Percentiles rank a stretch among this genome's conserved stretches.
These are phyloP conservation scores for Globisporangium spinosum DNA, from an alignment of 352 stramenopile species.

Conservation along the genomic window DNA sequence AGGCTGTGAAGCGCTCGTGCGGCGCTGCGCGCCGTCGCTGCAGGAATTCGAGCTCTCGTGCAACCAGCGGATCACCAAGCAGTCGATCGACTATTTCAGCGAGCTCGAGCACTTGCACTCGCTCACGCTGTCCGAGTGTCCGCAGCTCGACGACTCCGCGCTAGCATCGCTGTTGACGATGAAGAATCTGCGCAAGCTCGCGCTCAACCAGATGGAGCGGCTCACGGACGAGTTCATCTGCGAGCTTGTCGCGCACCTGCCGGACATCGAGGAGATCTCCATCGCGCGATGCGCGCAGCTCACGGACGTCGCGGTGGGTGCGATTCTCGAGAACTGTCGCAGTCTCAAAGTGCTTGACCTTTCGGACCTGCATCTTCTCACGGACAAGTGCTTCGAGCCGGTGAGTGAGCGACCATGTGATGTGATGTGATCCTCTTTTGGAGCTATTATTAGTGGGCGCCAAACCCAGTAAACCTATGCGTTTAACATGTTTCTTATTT, in stretches of 20 bases:
- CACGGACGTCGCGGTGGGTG: slow-evolving; percentile 39
- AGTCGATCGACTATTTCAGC: slow-evolving; percentile 70
- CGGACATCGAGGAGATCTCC: slow-evolving; percentile 60
- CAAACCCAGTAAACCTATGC: slow-evolving; percentile 1
- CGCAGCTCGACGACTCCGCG: slow-evolving; percentile 58
- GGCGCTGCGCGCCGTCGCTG: slow-evolving; percentile 63
- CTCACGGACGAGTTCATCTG: slow-evolving; percentile 59
- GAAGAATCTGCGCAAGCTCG: slow-evolving; percentile 56
- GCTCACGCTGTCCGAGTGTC: slow-evolving; percentile 72
- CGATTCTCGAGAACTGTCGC: slow-evolving; percentile 54
- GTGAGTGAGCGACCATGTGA: slow-evolving; percentile 33
- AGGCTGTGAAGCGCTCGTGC: slow-evolving; percentile 53
- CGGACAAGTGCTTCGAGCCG: slow-evolving; percentile 57
- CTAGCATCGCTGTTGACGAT: slow-evolving; percentile 62
- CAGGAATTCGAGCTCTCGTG: slow-evolving; percentile 76
- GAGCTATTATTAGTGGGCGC: slow-evolving; percentile 4
- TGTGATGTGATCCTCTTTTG: neutral
- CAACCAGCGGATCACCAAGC: slow-evolving; percentile 78
- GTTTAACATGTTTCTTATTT: slow-evolving; percentile 6
- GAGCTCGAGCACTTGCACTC: slow-evolving; percentile 63
- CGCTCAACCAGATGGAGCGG: slow-evolving; percentile 76
- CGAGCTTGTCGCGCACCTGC: slow-evolving; percentile 38
- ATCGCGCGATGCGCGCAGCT: slow-evolving; percentile 70
- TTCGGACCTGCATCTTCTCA: slow-evolving; percentile 68
- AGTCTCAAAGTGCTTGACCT: slow-evolving; percentile 56